Evolutionary conservation across 306 rosid genomes (phyloP).

Genomic region (Cicer pinnatifidum): DNA sequence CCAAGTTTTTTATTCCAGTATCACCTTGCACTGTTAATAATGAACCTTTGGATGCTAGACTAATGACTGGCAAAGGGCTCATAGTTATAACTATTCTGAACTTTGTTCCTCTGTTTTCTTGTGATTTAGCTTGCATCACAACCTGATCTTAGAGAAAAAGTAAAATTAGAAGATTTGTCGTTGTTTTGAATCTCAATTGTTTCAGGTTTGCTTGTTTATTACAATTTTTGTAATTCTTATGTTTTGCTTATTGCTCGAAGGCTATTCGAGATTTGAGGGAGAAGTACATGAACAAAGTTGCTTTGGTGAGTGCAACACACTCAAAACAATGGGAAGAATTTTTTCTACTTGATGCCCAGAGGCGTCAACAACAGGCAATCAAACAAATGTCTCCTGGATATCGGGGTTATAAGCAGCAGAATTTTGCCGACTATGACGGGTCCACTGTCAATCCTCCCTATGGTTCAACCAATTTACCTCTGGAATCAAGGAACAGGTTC

Average conservation of each 20-base stretch:
- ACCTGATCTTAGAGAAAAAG: not conserved
- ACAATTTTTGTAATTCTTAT: slow-evolving; percentile 14
- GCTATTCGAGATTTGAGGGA: slow-evolving; percentile 83
- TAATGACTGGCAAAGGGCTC: slow-evolving; percentile 9
- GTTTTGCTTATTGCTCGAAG: slow-evolving; percentile 52
- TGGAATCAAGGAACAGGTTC: slow-evolving; percentile 81
- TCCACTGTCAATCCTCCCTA: slow-evolving; percentile 63
- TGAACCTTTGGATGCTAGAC: slow-evolving; percentile 22
- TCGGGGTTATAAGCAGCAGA: slow-evolving; percentile 73
- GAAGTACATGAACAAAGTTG: slow-evolving; percentile 78
- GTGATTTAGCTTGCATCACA: slow-evolving; percentile 6
- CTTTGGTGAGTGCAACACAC: slow-evolving; percentile 68
- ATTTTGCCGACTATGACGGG: slow-evolving; percentile 71
- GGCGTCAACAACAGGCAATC: slow-evolving; percentile 73
- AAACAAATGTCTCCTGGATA: slow-evolving; percentile 73
- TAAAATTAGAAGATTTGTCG: slow-evolving; percentile 17
- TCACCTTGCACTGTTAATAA: slow-evolving; percentile 17
- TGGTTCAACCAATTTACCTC: slow-evolving; percentile 60
- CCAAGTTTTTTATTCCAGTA: slow-evolving; percentile 16
- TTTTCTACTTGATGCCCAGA: slow-evolving; percentile 78
- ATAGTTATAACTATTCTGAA: slow-evolving; percentile 17
- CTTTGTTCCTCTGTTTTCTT: slow-evolving; percentile 20
- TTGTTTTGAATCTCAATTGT: slow-evolving; percentile 15
- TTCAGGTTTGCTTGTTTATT: slow-evolving; percentile 4
- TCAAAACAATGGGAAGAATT: slow-evolving; percentile 88